Base-by-base conservation (phyloP, 2,329 filamentous ascomycete genomes). In the Penicillium sp. region DNA sequence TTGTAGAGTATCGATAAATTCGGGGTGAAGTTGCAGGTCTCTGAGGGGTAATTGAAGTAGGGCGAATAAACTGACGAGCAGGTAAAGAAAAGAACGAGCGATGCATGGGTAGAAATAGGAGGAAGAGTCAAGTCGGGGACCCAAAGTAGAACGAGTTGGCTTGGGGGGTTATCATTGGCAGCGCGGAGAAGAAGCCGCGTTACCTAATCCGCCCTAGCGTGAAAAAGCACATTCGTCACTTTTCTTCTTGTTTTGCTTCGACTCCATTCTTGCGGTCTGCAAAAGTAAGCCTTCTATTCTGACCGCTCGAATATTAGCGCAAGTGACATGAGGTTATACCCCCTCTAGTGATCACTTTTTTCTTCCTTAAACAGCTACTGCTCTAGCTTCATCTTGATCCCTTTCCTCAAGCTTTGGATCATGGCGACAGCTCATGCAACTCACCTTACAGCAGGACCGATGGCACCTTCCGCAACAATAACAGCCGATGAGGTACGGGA, bases 401-500 rank as follows among this genome's bases (percentile, higher is more conserved):
- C 52, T 54, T 45, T 45, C 27, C 27, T 41, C 19, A 29, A 29
- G 22, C 33, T n/a, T 55, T 62, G 55, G 61, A 63, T 56, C 63
- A 75, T 75, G 72, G 68, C 63, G 37, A 48, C 71, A 56, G 62
- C 66, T 52, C 63, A 67, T 62, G 47, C 62, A 49, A 67, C 70
- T 66, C 70, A 72, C 56, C 65, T 70, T 55, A 60, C 68, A 58
- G 57, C 73, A 60, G 65, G 69, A 62, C 66, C 67, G 58, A 62
- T 68, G 55, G 58, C 68, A 61, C 52, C 63, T 43, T 52, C 62
- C 37, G 65, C 66, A 29, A 59, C 68, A 53, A 65, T 70, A 55
- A 58, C 85, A 63, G 71, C 80, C 57, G 78, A 82, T 68, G 85
- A 88, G 69, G 76, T 88, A 49, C 75, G 80, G 67, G 86, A 93